Evolutionary conservation across 805 yeast genomes (phyloP).

Genomic region (Wilhelminamyces savonicus): DNA sequence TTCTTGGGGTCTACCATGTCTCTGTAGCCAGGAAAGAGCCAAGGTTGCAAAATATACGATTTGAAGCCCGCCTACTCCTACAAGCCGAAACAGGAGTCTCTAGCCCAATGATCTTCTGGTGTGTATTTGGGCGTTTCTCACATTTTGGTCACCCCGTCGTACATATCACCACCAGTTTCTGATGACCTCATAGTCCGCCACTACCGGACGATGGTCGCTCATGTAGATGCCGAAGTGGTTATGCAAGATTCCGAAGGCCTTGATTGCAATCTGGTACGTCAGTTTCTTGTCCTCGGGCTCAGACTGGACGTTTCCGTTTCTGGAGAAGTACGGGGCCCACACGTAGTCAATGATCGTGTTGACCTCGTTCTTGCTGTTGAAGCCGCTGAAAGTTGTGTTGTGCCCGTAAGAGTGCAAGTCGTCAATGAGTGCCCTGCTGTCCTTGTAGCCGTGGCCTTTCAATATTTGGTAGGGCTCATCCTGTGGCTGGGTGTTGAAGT

Average conservation of each 20-base stretch:
- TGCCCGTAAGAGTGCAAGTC: slow-evolving; percentile 33
- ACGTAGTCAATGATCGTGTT: slow-evolving; percentile 38
- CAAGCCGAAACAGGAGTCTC: no score
- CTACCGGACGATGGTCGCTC: slow-evolving; percentile 39
- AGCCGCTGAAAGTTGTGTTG: slow-evolving; percentile 44
- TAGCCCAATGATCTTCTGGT: no score
- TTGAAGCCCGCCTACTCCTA: no score
- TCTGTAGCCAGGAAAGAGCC: no score
- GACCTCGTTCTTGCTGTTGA: slow-evolving; percentile 23
- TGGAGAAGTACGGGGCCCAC: slow-evolving; percentile 31
- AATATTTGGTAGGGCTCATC: slow-evolving; percentile 38
- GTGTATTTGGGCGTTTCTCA: no score
- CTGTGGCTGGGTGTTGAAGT: slow-evolving; percentile 35
- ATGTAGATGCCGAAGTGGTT: slow-evolving; percentile 26
- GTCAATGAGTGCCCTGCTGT: slow-evolving; percentile 26
- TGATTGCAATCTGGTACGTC: slow-evolving; percentile 23
- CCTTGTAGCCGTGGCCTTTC: slow-evolving; percentile 29
- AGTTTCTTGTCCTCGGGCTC: background rate
- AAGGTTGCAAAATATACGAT: no score
- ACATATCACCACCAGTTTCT: no score
- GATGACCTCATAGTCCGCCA: slow-evolving; percentile 11
- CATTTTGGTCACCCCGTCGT: no score
- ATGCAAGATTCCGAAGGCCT: slow-evolving; percentile 32
- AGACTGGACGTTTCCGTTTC: slow-evolving; percentile 1
- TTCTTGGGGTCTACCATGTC: no score